Evolutionary conservation across 495 filamentous ascomycete genomes (phyloP).

Genomic region (Annulohypoxylon nitens): DNA sequence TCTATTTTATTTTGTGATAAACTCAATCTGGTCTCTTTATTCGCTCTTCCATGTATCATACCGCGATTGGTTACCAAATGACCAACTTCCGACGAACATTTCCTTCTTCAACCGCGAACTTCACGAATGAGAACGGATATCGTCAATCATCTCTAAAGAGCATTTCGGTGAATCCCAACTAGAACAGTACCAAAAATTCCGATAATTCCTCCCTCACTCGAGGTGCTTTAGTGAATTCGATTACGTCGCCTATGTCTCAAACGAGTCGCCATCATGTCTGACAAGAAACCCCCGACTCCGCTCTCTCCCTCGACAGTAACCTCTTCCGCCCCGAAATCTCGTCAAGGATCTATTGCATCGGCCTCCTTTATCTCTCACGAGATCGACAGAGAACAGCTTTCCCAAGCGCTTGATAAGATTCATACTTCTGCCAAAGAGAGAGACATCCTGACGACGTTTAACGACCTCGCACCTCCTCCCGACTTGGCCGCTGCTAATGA

Average conservation of each 20-base stretch:
- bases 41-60: slow-evolving; percentile 8
- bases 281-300: slow-evolving; percentile 48
- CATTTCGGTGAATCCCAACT: slow-evolving; percentile 1
- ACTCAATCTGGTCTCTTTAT: slow-evolving; percentile 2
- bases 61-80: slow-evolving; percentile 1
- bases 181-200: slow-evolving; percentile 15
- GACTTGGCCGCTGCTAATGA: slow-evolving; percentile 68
- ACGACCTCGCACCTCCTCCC: slow-evolving; percentile 79
- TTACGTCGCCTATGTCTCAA: slow-evolving; percentile 34
- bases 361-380: slow-evolving; percentile 65
- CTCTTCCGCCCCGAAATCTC: slow-evolving; percentile 58
- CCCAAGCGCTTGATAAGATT: slow-evolving; percentile 83
- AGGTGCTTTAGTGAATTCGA: slow-evolving; percentile 14
- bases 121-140: slow-evolving; percentile 2
- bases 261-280: slow-evolving; percentile 44
- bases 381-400: slow-evolving; percentile 76
- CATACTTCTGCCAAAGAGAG: slow-evolving; percentile 85
- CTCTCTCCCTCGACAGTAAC: slow-evolving; percentile 43
- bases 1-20: not conserved
- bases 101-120: not conserved
- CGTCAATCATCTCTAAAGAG: not conserved
- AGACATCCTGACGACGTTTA: slow-evolving; percentile 85
- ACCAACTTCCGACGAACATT: slow-evolving; percentile 12
- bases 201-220: not conserved
- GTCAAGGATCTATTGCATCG: slow-evolving; percentile 75